Evolutionary conservation across 2,329 filamentous ascomycete genomes (phyloP), one percentile per base, ranked within the genome.

Genomic region (Diaporthe longicolla): DNA sequence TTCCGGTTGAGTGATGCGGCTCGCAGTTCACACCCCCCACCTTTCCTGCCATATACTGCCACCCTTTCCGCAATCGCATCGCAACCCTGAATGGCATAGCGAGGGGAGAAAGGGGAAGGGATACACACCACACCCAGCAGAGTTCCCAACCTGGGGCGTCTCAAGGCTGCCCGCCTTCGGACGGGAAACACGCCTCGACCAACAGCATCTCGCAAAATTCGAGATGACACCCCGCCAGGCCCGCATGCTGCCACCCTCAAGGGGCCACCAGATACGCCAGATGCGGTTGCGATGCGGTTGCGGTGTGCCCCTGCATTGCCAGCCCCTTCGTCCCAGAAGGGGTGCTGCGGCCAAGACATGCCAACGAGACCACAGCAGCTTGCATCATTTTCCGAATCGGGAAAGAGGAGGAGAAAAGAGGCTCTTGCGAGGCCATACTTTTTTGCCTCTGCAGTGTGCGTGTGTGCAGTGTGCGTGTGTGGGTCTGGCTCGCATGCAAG

Each of bases 331-430:
- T 68, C n/a, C 48, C 32, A 68, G 63, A 68, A 68, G n/a, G 52
- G n/a, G 52, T 40, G 48, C 17, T 40, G 48, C 17, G 32, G 63
- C 63, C 63, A 68, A 68, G 63, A 54, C 48, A 13, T 68, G 63
- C 63, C 63, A 40, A 17, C 63, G 48, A 68, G 32, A 35, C 21
- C 32, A 54, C 45, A 26, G 63, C 45, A 50, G 29, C 10, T 29
- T 48, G 63, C 40, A 54, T 68, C 63, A 48, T 54, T 54, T 65
- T 61, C 70, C 58, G 13, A 21, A 65, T 55, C 6, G 10, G 70
- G 70, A 72, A 72, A 32, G 70, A 72, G 58, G 57, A 72, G 70
- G 70, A 72, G 70, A 72, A 72, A 65, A 45, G 13, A 32, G 29
- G 48, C 32, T 68, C 45, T 68, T 54, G 45, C 43, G 45, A 59